phyloP scores from a whole-genome alignment of 768 basidiomycete species.

The Panaeolus papilionaceus region DNA sequence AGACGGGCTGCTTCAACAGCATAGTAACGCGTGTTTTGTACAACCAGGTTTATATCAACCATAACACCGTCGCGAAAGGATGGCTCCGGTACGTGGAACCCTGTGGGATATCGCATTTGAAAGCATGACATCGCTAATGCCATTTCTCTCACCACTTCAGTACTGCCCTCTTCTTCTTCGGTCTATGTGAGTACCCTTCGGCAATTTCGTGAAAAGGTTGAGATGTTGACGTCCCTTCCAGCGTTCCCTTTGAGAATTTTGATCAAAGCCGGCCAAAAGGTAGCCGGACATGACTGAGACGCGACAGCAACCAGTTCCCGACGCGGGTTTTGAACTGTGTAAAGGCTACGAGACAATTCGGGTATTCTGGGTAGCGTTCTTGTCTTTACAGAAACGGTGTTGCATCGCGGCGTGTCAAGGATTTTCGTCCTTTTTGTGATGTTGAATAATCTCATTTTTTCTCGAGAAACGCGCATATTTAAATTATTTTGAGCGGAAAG shows the following conservation, averaged over 20 bases:
- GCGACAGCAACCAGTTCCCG: not conserved
- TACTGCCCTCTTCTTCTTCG: conserved; percentile 28
- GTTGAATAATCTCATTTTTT: too few relatives aligned
- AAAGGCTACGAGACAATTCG: not conserved
- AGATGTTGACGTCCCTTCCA: conserved; percentile 9
- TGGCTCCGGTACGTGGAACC: conserved; percentile 15
- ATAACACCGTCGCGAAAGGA: conserved; percentile 3
- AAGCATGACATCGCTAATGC: conserved; percentile 1
- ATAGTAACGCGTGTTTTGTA: conserved; percentile 32
- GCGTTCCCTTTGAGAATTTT: conserved; percentile 32
- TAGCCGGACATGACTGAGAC: conserved; percentile 15
- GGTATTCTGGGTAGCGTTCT: too few relatives aligned
- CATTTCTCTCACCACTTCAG: conserved; percentile 15
- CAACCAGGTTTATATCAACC: conserved; percentile 38
- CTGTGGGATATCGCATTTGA: not conserved
- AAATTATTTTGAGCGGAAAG: too few relatives aligned
- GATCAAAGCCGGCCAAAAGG: conserved; percentile 26
- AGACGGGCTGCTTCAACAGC: conserved; percentile 16
- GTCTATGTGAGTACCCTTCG: conserved; percentile 26
- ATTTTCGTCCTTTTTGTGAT: too few relatives aligned
- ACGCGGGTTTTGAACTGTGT: not conserved
- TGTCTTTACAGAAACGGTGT: too few relatives aligned
- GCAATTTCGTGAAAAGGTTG: not conserved
- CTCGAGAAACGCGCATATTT: too few relatives aligned
- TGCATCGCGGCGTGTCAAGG: too few relatives aligned